Base-by-base conservation (phyloP, 495 filamentous ascomycete genomes). In the Jackrogersella minutella region DNA sequence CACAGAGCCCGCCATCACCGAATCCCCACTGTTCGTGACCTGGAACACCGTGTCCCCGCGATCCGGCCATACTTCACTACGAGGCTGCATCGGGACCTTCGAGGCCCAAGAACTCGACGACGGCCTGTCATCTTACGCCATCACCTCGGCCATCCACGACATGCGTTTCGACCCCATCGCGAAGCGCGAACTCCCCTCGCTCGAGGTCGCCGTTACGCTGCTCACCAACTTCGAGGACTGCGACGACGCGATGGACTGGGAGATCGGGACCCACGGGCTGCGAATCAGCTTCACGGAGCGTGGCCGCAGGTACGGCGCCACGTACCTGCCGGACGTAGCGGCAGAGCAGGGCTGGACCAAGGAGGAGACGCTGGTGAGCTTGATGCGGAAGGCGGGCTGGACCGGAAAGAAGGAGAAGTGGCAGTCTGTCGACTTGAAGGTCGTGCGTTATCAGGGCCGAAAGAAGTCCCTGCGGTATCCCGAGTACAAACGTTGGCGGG, bases 11-110 rank as follows among this genome's bases (percentile, higher is more conserved):
- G 31, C 40, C 34, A 62, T 78, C 17, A 73, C 77, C 68, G 73
- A 79, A 17, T 80, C 78, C 49, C 95, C 95, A 4, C 82, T 99
- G 11, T 99, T 99, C 74, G 91, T 99, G 11, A 98, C 95, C 0
- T 99, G 96, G 95, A 96, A 97, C 76, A 91, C 85, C 0, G 52
- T 91, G 24, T 86, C 85, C 3, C 60, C 74, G 0, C 80, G 81
- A 21, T 83, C 84, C 58, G 86, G 84, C 13, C 54, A 69, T 64
- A 88, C 87, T 66, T 86, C 84, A 31, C 84, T 99, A 13, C 90
- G 95, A 44, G 95, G 95, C 28, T 99, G 95, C 82, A 99, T 99
- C 70, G 95, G 95, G 65, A 99, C 95, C 0, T 98, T 98, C 73
- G 93, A 95, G 59, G 74, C 87, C 4, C 90, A 93, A 71, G 84